Conservation (phyloP, 441 rosid genomes). For the Populus tomentosa region DNA sequence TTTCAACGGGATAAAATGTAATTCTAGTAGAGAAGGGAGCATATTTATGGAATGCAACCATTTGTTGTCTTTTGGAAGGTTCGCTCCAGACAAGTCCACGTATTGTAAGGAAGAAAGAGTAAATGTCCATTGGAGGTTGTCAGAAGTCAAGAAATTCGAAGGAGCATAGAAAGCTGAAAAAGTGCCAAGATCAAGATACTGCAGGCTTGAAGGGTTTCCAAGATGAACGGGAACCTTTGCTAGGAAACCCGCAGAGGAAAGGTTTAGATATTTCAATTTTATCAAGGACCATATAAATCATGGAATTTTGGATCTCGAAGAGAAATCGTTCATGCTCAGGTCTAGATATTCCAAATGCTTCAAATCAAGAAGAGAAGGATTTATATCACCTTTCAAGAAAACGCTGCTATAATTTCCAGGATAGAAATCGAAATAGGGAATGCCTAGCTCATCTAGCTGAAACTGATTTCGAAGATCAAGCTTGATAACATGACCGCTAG, state of each 20-base stretch:
- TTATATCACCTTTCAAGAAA: background rate
- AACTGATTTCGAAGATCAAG: background rate
- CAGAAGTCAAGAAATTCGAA: background rate
- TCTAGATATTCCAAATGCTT: background rate
- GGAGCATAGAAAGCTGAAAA: too few relatives aligned
- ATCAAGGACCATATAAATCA: background rate
- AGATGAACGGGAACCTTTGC: background rate
- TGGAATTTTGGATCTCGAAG: background rate
- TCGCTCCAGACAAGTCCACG: background rate
- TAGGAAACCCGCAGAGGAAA: background rate
- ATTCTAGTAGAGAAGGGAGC: constrained; percentile 33
- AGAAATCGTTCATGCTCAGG: background rate
- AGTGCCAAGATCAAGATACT: constrained; percentile 2
- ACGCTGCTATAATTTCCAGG: too few relatives aligned
- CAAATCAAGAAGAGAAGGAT: background rate
- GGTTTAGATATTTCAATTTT: constrained; percentile 1
- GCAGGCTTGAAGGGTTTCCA: background rate
- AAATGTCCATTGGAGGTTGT: background rate
- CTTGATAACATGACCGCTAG: background rate
- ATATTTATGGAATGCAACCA: constrained; percentile 32
- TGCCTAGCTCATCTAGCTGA: too few relatives aligned
- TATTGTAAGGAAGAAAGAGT: background rate
- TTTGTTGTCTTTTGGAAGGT: constrained; percentile 22
- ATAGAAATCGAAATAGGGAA: too few relatives aligned
- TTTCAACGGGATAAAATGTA: constrained; percentile 24